Evolutionary conservation across 2,329 filamentous ascomycete genomes (phyloP).

Genomic region (Chlorencoelia australis): DNA sequence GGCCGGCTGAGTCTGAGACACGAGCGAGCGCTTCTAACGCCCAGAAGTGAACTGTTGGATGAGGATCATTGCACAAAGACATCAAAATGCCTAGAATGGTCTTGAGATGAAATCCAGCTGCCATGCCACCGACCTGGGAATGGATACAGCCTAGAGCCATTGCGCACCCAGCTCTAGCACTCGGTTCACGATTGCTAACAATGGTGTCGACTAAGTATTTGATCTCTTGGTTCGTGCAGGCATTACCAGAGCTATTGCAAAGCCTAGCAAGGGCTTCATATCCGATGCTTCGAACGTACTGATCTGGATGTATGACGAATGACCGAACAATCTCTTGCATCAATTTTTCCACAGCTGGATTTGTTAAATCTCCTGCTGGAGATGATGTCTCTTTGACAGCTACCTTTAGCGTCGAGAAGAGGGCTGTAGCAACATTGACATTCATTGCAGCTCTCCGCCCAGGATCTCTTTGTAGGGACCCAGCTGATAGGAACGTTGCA

Average conservation of each 20-base stretch:
- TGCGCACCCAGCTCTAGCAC: constrained; percentile 85
- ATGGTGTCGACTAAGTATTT: constrained; percentile 91
- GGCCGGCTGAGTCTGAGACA: constrained; percentile 82
- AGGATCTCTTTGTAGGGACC: constrained; percentile 70
- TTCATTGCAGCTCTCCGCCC: constrained; percentile 84
- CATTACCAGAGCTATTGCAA: constrained; percentile 66
- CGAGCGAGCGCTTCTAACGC: constrained; percentile 79
- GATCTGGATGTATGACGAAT: constrained; percentile 74
- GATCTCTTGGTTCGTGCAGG: constrained; percentile 81
- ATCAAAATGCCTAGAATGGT: constrained; percentile 97
- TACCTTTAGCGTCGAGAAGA: constrained; percentile 73
- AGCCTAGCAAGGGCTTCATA: constrained; percentile 79
- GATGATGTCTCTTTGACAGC: constrained; percentile 71
- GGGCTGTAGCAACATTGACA: constrained; percentile 77
- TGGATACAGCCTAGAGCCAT: constrained; percentile 90
- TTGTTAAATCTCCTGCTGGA: constrained; percentile 61
- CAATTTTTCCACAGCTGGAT: constrained; percentile 69
- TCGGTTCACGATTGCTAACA: constrained; percentile 85
- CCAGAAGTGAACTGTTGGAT: constrained; percentile 94
- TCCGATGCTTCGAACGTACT: constrained; percentile 75
- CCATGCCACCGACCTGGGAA: constrained; percentile 93
- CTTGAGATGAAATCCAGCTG: constrained; percentile 89
- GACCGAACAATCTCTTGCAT: constrained; percentile 64
- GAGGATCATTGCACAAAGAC: constrained; percentile 91
- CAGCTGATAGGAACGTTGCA: constrained; percentile 75